Evolutionary conservation across 108 stramenopile species (phyloP), one percentile per base, ranked within the genome.

Genomic region (Cyclotella choctawhatcheeana): DNA sequence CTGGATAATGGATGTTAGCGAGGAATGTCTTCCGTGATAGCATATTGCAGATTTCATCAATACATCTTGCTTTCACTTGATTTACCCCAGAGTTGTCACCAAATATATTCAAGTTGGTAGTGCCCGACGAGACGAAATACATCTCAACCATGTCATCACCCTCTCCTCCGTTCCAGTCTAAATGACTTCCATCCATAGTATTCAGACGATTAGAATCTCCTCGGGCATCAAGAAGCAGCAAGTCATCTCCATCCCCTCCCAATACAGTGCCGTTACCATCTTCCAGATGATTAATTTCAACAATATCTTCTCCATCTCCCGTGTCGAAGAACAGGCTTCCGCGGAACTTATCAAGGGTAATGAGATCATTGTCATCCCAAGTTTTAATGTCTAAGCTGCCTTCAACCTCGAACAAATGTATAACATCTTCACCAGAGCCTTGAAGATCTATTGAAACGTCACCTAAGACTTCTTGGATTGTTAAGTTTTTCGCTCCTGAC

Each of bases 1-100:
- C n/a, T n/a, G n/a, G n/a, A n/a, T 50, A 17, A 44, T 74, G 79
- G 40, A 80, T 74, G 32, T 80, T 80, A 35, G 79, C 79, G 43
- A 80, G 44, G 58, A 80, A 80, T n/a, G 64, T 80, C 17, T 54
- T 66, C 21, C 79, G 55, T 51, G 50, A 54, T 44, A 80, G 54
- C 10, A 80, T 24, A 32, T 27, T 24, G 45, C 67, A 69, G 13
- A 58, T 60, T 31, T 73, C 32, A 43, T 80, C 67, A 10, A 68
- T 32, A 37, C 79, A 80, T 0, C 54, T 44, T 18, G 74, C 27
- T 14, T 29, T 74, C 56, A 80, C 32, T 18, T 54, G 53, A 34
- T 73, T 80, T 1, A 29, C 25, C 0, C 44, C 72, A 8, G 14
- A 0, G 25, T 44, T 53, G 58, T 78, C 77, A 37, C 58, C 77